phyloP scores from a whole-genome alignment of 2,329 filamentous ascomycete genomes.

The Cladosporium phlei region DNA sequence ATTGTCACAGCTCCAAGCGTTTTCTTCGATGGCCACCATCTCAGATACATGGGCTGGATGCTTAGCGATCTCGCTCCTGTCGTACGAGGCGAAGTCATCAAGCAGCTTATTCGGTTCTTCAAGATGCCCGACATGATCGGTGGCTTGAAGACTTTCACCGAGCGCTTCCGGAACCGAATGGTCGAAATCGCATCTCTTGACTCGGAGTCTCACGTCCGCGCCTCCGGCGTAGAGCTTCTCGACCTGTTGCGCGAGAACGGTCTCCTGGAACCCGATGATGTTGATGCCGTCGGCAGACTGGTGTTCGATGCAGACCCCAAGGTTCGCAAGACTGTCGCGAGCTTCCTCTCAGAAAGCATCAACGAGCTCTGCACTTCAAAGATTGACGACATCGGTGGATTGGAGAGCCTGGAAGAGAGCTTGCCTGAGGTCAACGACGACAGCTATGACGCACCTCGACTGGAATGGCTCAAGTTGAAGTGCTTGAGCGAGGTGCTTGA shows the following conservation, averaged over 20 bases:
- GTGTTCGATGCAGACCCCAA: conserved; percentile 83
- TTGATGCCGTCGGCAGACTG: conserved; percentile 80
- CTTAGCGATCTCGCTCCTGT: conserved; percentile 73
- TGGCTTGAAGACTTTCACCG: conserved; percentile 81
- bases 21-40: conserved; percentile 85
- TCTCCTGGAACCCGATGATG: conserved; percentile 83
- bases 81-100: conserved; percentile 79
- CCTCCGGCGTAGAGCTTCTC: conserved; percentile 73
- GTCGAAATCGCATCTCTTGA: conserved; percentile 91
- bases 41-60: conserved; percentile 94
- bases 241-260: conserved; percentile 78
- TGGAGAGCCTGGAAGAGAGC: conserved; percentile 69
- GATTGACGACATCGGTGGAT: conserved; percentile 77
- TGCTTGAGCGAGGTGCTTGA: conserved; percentile 79
- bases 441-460: conserved; percentile 55
- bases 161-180: conserved; percentile 78
- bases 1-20: conserved; percentile 77
- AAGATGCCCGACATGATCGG: conserved; percentile 72
- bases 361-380: conserved; percentile 74
- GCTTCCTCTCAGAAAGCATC: conserved; percentile 86
- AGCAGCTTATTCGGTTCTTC: conserved; percentile 75
- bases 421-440: conserved; percentile 70
- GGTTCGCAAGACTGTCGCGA: conserved; percentile 81
- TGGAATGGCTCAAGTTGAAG: conserved; percentile 88
- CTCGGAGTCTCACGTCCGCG: conserved; percentile 73